Base-by-base conservation (phyloP, 345 rosid genomes). In the Cardamine resedifolia region DNA sequence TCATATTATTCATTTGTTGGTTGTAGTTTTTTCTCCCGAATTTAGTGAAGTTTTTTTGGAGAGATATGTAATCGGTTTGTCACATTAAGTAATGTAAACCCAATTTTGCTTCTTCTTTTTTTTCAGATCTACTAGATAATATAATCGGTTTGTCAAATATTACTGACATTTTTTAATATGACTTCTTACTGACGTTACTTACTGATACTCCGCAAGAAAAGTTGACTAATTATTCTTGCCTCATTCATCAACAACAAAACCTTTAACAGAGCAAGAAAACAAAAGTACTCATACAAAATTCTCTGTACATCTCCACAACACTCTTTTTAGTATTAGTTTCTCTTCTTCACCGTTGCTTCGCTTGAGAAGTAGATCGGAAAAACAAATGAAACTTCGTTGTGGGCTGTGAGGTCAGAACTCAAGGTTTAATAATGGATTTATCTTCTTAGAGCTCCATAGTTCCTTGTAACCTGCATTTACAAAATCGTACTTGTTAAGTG, bases 371-470 rank as follows among this genome's bases (percentile, higher is more conserved):
- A 23, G n/a, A 38, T 19, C 18, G 36, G 45, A 21, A 10, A 55
- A n/a, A 26, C 6, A 18, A 10, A 55, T 7, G 21, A 58, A 24
- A 47, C 58, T 51, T 62, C 41, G 36, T 71, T 49, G 53, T 56
- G 4, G 11, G 27, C 18, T 68, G 14, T 50, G 43, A 62, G 23
- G 33, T 72, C 34, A 41, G 47, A 62, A 28, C 50, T 49, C 52
- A 21, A 6, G 41, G 39, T 21, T 44, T 24, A 28, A 36, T 49
- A 43, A 43, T 38, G 68, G 21, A 58, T 50, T 41, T 71, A 72
- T 67, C 88, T 83, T 83, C 98, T 87, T 67, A 94, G 81, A 81
- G 97, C 91, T 59, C 98, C 98, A 58, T 94, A 94, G 71, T 83
- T 91, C 84, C 86, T 89, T 2, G 90, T 87, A 48, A 84, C 91